Conservation (phyloP, 768 basidiomycete genomes). For the Dendrothele bispora region DNA sequence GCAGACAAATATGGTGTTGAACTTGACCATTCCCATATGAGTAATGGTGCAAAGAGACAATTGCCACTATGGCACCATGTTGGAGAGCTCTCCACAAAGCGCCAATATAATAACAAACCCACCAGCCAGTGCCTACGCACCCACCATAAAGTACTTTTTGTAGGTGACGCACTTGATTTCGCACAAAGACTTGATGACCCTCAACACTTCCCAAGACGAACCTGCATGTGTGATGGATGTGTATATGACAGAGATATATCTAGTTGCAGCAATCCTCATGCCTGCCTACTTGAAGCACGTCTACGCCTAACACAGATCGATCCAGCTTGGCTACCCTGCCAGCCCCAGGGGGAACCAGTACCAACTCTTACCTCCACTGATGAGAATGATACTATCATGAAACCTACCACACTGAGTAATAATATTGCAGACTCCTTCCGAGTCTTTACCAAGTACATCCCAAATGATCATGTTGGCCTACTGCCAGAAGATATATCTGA, state of each 20-base stretch:
- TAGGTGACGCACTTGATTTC: constrained; percentile 5
- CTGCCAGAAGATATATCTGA: too few relatives aligned
- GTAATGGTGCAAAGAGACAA: neutral
- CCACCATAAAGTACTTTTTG: neutral
- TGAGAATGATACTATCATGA: too few relatives aligned
- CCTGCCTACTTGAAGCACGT: too few relatives aligned
- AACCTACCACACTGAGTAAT: too few relatives aligned
- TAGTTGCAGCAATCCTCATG: constrained; percentile 9
- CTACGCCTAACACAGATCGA: too few relatives aligned
- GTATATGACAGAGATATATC: neutral
- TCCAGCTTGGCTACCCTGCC: too few relatives aligned
- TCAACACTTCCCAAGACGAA: neutral
- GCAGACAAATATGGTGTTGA: constrained; percentile 8
- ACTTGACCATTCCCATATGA: neutral
- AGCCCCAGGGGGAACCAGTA: too few relatives aligned
- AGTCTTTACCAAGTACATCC: too few relatives aligned
- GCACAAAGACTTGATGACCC: neutral
- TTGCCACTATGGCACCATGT: constrained; percentile 15
- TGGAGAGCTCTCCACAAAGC: neutral
- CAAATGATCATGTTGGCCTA: too few relatives aligned
- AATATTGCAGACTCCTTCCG: too few relatives aligned
- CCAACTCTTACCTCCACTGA: too few relatives aligned
- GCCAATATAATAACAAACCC: constrained; percentile 5
- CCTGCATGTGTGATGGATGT: constrained; percentile 8
- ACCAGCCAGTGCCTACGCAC: constrained; percentile 3